Evolutionary conservation across 192 early-diverging fungal genomes (phyloP).

Genomic region (Lobosporangium transversale): DNA sequence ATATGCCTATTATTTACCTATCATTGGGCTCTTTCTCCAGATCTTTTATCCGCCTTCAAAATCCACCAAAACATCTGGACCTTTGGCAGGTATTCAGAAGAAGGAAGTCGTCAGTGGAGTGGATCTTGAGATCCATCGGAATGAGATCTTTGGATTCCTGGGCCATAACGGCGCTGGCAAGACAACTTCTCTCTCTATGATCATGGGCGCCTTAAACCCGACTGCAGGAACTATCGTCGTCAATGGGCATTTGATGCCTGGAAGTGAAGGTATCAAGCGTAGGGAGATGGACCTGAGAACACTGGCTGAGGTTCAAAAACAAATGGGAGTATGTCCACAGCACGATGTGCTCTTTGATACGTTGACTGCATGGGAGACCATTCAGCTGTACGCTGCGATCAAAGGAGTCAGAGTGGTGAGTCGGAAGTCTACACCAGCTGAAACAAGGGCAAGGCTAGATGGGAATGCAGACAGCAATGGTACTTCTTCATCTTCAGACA

Average conservation of each 20-base stretch:
- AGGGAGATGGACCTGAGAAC: constrained; percentile 35
- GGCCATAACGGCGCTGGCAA: constrained; percentile 73
- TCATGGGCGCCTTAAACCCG: constrained; percentile 53
- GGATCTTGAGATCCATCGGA: constrained; percentile 53
- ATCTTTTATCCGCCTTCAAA: constrained; percentile 37
- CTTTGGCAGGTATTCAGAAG: constrained; percentile 30
- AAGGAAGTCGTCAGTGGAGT: constrained; percentile 44
- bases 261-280: constrained; percentile 17
- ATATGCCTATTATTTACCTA: constrained; percentile 24
- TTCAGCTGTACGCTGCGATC: constrained; percentile 59
- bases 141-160: constrained; percentile 64
- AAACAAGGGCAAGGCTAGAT: no score
- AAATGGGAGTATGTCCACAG: constrained; percentile 68
- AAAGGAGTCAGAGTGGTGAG: constrained; percentile 56
- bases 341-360: constrained; percentile 59
- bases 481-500: background rate
- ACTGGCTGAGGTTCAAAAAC: constrained; percentile 50
- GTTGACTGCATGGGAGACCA: constrained; percentile 60
- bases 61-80: constrained; percentile 17
- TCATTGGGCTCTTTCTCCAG: constrained; percentile 23
- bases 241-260: constrained; percentile 43
- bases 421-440: background rate
- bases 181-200: constrained; percentile 57
- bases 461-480: no score
- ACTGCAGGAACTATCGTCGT: constrained; percentile 36